Evolutionary conservation across 805 yeast species (phyloP).

Genomic region (Brettanomyces bruxellensis): DNA sequence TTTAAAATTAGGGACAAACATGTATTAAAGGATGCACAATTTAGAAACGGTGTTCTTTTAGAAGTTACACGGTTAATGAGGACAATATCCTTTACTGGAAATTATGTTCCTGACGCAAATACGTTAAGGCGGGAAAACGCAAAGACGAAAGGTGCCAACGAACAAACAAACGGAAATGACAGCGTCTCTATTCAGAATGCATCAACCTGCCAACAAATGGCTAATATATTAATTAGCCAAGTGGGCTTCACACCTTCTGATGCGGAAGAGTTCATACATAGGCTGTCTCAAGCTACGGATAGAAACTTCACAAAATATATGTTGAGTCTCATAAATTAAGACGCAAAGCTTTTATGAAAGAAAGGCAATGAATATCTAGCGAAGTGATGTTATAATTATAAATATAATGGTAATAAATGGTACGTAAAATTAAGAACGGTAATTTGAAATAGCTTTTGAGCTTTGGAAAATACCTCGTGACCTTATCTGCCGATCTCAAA

Average conservation of each 20-base stretch:
- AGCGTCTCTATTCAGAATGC: constrained; percentile 14
- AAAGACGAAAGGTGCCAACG: not conserved
- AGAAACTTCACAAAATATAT: constrained; percentile 68
- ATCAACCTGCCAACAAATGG: constrained; percentile 21
- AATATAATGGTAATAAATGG: too few relatives aligned
- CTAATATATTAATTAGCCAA: constrained; percentile 36
- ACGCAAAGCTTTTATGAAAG: too few relatives aligned
- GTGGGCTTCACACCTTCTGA: constrained; percentile 54
- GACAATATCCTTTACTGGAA: constrained; percentile 37
- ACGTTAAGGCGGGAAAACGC: constrained; percentile 10
- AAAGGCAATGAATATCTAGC: too few relatives aligned
- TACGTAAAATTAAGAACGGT: too few relatives aligned
- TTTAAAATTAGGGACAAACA: constrained; percentile 49
- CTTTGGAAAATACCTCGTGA: too few relatives aligned
- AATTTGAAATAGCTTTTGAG: too few relatives aligned
- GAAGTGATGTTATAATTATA: too few relatives aligned
- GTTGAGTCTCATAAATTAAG: constrained; percentile 19
- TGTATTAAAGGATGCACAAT: constrained; percentile 71
- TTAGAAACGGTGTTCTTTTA: constrained; percentile 52
- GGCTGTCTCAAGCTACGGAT: constrained; percentile 44
- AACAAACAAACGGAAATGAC: constrained; percentile 23
- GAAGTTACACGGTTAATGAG: constrained; percentile 69
- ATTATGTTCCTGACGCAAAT: constrained; percentile 21
- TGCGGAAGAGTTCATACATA: constrained; percentile 51
- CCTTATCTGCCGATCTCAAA: too few relatives aligned